phyloP scores from a whole-genome alignment of 2,329 filamentous ascomycete genomes.

The Fusarium proliferatum region DNA sequence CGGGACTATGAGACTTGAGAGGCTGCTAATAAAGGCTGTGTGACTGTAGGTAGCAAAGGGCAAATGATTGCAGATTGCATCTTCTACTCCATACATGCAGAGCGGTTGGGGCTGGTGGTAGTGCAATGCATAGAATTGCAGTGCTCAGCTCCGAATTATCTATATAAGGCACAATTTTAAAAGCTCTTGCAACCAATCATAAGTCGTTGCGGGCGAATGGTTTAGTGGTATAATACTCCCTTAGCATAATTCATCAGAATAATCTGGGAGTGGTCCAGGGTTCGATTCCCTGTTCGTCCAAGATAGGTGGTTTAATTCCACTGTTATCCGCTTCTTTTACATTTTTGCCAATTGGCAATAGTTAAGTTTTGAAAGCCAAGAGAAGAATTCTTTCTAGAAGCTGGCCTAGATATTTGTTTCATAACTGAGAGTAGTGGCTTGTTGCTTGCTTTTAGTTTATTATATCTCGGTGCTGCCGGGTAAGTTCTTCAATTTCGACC shows the following conservation, averaged over 20 bases:
- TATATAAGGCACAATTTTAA: rapidly evolving
- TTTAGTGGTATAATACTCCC: constrained; percentile 29
- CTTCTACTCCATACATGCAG: too few relatives aligned
- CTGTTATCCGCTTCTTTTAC: constrained; percentile 13
- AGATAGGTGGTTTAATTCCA: constrained; percentile 3
- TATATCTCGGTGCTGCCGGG: not conserved
- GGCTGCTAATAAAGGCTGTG: rapidly evolving
- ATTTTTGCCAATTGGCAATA: not conserved
- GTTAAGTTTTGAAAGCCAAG: rapidly evolving
- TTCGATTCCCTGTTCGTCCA: constrained; percentile 33
- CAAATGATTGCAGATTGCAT: not conserved
- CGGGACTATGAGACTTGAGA: rapidly evolving
- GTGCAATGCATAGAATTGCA: rapidly evolving
- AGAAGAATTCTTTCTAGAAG: rapidly evolving
- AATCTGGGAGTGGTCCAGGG: constrained; percentile 27
- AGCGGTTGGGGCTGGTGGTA: too few relatives aligned
- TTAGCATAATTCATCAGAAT: constrained; percentile 10
- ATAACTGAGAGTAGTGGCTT: too few relatives aligned
- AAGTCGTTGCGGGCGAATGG: constrained; percentile 13
- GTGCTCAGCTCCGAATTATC: rapidly evolving
- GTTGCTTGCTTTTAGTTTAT: rapidly evolving
- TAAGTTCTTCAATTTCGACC: not conserved
- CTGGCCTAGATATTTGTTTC: rapidly evolving
- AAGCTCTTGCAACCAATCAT: not conserved
- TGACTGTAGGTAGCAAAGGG: rapidly evolving